Evolutionary conservation across 2,329 filamentous ascomycete species (phyloP).

Genomic region (Verticillium nubilum): DNA sequence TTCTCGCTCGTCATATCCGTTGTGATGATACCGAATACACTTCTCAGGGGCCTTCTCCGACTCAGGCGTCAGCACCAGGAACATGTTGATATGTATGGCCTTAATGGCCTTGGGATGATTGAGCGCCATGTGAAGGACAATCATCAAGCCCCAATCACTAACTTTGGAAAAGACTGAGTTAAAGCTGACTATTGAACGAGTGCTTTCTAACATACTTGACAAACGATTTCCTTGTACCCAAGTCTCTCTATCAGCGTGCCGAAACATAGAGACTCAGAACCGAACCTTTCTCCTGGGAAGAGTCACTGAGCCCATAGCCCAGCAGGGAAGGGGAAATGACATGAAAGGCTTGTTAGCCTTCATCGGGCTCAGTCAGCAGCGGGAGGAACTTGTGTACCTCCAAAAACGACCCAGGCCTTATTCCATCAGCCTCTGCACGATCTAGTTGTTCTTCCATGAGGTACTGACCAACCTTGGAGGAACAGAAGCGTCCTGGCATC

Average conservation of each 20-base stretch:
- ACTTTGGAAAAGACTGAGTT: constrained; percentile 12
- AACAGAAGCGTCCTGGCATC: constrained; percentile 34
- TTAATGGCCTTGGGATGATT: constrained; percentile 3
- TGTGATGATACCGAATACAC: neutral
- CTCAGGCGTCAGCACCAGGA: neutral
- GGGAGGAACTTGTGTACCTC: constrained; percentile 29
- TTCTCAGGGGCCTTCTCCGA: neutral
- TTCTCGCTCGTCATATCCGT: neutral
- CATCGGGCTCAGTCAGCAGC: constrained; percentile 20
- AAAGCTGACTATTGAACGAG: too few species aligned
- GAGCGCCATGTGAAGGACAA: constrained; percentile 10
- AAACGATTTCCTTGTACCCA: constrained; percentile 20
- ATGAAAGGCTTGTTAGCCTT: constrained; percentile 33
- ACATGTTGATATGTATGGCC: constrained; percentile 8
- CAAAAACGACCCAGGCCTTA: constrained; percentile 29
- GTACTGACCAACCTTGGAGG: constrained; percentile 31
- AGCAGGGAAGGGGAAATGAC: constrained; percentile 39
- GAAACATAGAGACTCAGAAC: constrained; percentile 21
- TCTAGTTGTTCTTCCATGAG: neutral
- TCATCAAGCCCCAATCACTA: constrained; percentile 21
- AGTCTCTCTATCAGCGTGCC: constrained; percentile 32
- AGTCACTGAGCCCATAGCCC: constrained; percentile 36
- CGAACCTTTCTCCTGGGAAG: constrained; percentile 24
- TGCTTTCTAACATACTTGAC: constrained; percentile 20
- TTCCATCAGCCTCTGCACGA: neutral